phyloP scores from a whole-genome alignment of 2,329 filamentous ascomycete genomes.

The Sporothrix dimorphospora region DNA sequence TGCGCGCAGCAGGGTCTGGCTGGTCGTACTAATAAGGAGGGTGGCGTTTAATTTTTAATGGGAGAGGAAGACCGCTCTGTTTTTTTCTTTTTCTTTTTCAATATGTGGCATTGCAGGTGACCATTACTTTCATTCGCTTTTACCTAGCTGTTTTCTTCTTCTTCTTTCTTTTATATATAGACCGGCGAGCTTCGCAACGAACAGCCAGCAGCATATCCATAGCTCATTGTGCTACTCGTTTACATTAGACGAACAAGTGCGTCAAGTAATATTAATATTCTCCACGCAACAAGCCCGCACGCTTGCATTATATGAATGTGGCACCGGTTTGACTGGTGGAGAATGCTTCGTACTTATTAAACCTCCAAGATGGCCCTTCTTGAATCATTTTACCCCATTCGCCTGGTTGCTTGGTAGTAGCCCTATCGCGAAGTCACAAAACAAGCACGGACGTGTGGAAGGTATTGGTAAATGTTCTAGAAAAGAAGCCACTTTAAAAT shows the following conservation, averaged over 20 bases:
- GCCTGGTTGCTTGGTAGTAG: too few species aligned
- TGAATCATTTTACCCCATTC: too few species aligned
- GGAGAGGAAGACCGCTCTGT: background rate
- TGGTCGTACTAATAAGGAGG: background rate
- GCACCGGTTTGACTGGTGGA: background rate
- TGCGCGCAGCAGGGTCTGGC: background rate
- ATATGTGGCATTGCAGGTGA: background rate
- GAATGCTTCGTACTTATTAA: background rate
- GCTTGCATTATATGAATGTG: background rate
- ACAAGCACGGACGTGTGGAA: too few species aligned
- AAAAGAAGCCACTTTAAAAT: background rate
- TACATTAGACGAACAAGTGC: background rate
- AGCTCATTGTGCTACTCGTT: background rate
- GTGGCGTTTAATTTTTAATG: background rate
- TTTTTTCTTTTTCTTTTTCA: background rate
- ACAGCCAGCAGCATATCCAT: background rate
- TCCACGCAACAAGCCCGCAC: background rate
- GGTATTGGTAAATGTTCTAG: too few species aligned
- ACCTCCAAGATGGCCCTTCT: too few species aligned
- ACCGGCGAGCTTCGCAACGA: background rate
- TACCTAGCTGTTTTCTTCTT: too few species aligned
- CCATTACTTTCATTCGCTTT: too few species aligned
- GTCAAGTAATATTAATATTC: constrained; percentile 2
- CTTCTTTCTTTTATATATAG: background rate
- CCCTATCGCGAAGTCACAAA: too few species aligned